A percentile compares a stretch with the other conserved stretches of the same genome.
These are phyloP conservation scores for Picochlorum sp. DNA, from an alignment of 139 green algal species.

Conservation along the genomic window DNA sequence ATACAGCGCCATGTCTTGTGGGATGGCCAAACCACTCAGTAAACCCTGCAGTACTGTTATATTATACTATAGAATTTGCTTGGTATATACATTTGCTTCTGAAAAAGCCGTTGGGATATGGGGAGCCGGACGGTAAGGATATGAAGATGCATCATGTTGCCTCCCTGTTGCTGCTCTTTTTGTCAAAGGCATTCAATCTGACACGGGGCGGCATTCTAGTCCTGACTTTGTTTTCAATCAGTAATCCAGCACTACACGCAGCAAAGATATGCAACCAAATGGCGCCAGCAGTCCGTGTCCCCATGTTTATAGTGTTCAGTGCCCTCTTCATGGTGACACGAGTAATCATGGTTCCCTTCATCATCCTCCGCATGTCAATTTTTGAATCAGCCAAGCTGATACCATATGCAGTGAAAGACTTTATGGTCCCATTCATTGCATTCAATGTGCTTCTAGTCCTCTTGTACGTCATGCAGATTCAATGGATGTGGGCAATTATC, in stretches of 20 bases:
- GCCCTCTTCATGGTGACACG: conserved; percentile 16
- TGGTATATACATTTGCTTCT: conserved; percentile 32
- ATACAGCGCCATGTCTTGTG: conserved; percentile 12
- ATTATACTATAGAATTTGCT: conserved; percentile 29
- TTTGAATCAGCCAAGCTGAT: conserved; percentile 7
- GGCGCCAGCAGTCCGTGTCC: neutral
- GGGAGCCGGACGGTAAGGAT: conserved; percentile 11
- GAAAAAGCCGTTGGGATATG: conserved; percentile 21
- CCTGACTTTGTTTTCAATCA: conserved; percentile 19
- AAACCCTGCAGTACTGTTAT: conserved; percentile 6
- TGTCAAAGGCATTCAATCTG: conserved; percentile 13
- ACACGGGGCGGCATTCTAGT: conserved; percentile 14
- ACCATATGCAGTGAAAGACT: conserved; percentile 13
- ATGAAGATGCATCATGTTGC: conserved; percentile 27
- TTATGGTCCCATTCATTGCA: neutral
- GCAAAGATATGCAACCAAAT: conserved; percentile 32
- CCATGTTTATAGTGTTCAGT: conserved; percentile 17
- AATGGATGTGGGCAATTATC: conserved; percentile 25
- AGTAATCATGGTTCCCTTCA: conserved; percentile 18
- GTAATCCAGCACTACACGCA: conserved; percentile 23
- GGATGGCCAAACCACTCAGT: conserved; percentile 21
- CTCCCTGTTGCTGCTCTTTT: conserved; percentile 21
- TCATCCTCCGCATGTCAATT: conserved; percentile 13
- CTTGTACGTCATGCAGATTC: conserved; percentile 28
- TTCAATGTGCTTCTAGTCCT: conserved; percentile 16